phyloP scores from a whole-genome alignment of 177 flowering plant genomes.

The Vitis hybrid region DNA sequence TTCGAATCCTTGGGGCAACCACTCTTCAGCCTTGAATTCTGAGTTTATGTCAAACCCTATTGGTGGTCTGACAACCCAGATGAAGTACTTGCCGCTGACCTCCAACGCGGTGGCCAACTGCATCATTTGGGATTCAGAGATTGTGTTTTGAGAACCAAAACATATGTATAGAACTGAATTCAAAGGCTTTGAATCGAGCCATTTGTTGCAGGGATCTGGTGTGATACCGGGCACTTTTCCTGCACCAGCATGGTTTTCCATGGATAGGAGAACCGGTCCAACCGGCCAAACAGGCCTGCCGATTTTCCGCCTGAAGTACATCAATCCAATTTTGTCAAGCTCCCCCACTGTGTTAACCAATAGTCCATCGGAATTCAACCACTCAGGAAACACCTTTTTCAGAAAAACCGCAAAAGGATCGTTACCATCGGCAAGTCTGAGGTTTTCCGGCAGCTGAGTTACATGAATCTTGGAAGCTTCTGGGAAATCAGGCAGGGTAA shows the following conservation, averaged over 20 bases:
- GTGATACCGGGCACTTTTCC: constrained; percentile 15
- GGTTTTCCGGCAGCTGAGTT: constrained; percentile 26
- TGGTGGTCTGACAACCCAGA: constrained; percentile 64
- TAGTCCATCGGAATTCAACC: constrained; percentile 30
- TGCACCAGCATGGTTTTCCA: constrained; percentile 2
- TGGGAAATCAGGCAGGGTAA: constrained; percentile 34
- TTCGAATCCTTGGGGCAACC: constrained; percentile 57
- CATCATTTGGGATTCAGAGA: constrained; percentile 41
- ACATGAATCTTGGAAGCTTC: constrained; percentile 29
- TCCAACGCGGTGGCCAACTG: constrained; percentile 46
- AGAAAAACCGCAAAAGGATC: constrained; percentile 32
- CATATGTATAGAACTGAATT: constrained; percentile 49
- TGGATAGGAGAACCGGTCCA: constrained; percentile 31
- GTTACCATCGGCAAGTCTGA: constrained; percentile 20
- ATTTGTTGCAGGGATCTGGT: constrained; percentile 21
- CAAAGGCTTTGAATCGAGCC: constrained; percentile 35
- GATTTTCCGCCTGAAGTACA: constrained; percentile 24
- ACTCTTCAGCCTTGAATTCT: constrained; percentile 35
- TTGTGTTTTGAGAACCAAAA: constrained; percentile 52
- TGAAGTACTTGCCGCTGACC: constrained; percentile 29
- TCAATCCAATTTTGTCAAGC: constrained; percentile 29
- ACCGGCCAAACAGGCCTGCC: constrained; percentile 30
- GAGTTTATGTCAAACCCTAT: constrained; percentile 40
- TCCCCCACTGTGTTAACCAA: constrained; percentile 41
- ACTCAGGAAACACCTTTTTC: constrained; percentile 10